Base-by-base conservation (phyloP, 495 filamentous ascomycete genomes). In the Sordaria brevicollis region DNA sequence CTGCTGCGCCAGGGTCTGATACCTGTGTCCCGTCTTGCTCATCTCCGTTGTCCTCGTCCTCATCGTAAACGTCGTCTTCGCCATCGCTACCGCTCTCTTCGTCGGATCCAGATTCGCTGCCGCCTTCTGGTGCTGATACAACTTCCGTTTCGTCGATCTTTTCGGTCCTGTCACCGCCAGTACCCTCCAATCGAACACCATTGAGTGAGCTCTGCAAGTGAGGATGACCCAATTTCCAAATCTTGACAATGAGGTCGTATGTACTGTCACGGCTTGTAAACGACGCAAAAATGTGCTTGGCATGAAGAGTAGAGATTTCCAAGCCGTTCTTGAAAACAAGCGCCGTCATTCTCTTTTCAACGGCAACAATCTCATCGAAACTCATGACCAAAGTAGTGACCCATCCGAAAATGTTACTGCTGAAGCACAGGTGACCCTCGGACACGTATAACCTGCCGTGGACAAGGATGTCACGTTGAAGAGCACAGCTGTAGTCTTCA, bases 341-440 rank as follows among this genome's bases (percentile, higher is more conserved):
- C 5, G 94, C 96, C 0, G 95, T 99, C 72, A 86, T 97, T 79
- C 96, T 93, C 80, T 98, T 99, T 77, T 99, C 95, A 2, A 99
- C 90, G 0, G 93, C 91, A 35, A 98, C 92, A 66, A 99, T 90
- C 78, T 99, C 95, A 76, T 98, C 96, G 78, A 98, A 99, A 76
- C 92, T 95, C 79, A 99, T 97, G 43, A 99, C 94, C 35, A 98
- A 82, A 4, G 93, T 98, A 1, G 96, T 99, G 1, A 96, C 89
- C 95, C 95, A 99, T 38, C 95, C 95, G 38, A 99, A 86, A 67
- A 99, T 99, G 76, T 99, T 99, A 79, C 95, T 98, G 71, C 93
- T 96, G 80, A 99, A 99, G 82, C 95, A 99, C 38, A 99, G 89
- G 73, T 99, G 94, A 5, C 94, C 93, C 80, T 99, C 95, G 0